These are phyloP conservation scores for Tricholoma sp. DNA, from an alignment of 768 basidiomycete genomes.

Conservation along the genomic window DNA sequence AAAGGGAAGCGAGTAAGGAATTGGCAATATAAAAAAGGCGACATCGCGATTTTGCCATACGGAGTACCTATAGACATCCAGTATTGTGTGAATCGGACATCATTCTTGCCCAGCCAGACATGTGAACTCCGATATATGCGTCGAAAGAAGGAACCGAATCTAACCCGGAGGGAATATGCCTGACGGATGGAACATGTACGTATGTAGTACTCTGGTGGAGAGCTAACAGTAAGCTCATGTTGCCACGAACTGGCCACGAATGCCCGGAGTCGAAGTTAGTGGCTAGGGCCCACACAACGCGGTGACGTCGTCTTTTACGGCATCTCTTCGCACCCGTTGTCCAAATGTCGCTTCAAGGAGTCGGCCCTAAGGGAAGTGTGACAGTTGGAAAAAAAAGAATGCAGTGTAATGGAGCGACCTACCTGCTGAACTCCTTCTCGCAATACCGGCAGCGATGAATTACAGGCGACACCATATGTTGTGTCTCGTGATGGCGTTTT, in stretches of 20 bases:
- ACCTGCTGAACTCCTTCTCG: slow-evolving; percentile 74
- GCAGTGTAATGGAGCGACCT: slow-evolving; percentile 11
- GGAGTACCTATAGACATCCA: slow-evolving; percentile 6
- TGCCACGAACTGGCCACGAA: slow-evolving; percentile 5
- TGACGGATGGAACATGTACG: neutral
- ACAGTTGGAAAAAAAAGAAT: slow-evolving; percentile 4
- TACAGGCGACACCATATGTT: slow-evolving; percentile 60
- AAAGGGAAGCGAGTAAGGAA: neutral
- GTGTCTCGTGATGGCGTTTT: slow-evolving; percentile 76
- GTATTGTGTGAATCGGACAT: slow-evolving; percentile 23
- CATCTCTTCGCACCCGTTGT: slow-evolving; percentile 51
- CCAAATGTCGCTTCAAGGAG: slow-evolving; percentile 76
- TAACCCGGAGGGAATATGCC: neutral
- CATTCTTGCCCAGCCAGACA: slow-evolving; percentile 10
- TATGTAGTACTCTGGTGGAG: neutral
- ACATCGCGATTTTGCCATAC: slow-evolving; percentile 18
- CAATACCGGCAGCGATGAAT: slow-evolving; percentile 70
- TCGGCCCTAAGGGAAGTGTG: slow-evolving; percentile 17
- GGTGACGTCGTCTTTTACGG: slow-evolving; percentile 9
- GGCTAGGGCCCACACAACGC: neutral
- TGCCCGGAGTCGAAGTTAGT: neutral
- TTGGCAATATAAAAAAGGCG: slow-evolving; percentile 5
- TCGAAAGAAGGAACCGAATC: slow-evolving; percentile 2
- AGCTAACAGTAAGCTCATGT: neutral
- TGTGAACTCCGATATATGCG: slow-evolving; percentile 4